Evolutionary conservation across 345 rosid genomes (phyloP).

Genomic region (Linum trigynum): DNA sequence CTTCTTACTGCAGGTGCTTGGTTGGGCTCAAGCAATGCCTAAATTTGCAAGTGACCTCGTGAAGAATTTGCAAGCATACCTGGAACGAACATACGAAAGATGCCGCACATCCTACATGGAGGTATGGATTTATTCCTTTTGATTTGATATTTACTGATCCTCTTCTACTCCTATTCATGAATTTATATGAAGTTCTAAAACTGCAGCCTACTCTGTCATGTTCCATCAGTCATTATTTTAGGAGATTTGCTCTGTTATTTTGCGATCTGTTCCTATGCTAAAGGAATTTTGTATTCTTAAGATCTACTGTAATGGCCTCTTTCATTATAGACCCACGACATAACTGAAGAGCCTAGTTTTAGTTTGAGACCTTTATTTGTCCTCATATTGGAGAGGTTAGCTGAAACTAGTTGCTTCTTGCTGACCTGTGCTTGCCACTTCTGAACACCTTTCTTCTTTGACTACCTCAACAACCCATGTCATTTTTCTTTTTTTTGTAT

Average conservation of each 20-base stretch:
- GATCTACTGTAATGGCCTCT: too few species aligned
- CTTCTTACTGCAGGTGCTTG: slow-evolving; percentile 56
- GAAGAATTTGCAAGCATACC: slow-evolving; percentile 87
- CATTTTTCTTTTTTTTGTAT: slow-evolving; percentile 10
- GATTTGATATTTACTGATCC: slow-evolving; percentile 1
- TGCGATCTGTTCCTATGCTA: neutral
- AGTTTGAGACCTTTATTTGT: neutral
- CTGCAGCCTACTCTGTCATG: neutral
- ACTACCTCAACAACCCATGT: slow-evolving; percentile 10
- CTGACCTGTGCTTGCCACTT: neutral
- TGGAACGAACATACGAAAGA: slow-evolving; percentile 96
- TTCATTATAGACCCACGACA: neutral
- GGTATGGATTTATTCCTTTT: slow-evolving; percentile 32
- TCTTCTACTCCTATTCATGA: slow-evolving; percentile 3
- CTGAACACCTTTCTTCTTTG: neutral
- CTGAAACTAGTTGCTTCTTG: neutral
- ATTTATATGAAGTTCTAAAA: neutral
- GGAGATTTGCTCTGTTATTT: neutral
- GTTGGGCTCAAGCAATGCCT: slow-evolving; percentile 99
- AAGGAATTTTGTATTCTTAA: too few species aligned
- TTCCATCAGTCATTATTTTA: too few species aligned
- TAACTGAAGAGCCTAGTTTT: neutral
- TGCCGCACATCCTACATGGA: slow-evolving; percentile 96
- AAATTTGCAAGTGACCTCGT: slow-evolving; percentile 91
- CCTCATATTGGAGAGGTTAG: too few species aligned